Evolutionary conservation across 495 filamentous ascomycete genomes (phyloP), one percentile per base, ranked within the genome.

Genomic region (Astrocystis sublimbata): DNA sequence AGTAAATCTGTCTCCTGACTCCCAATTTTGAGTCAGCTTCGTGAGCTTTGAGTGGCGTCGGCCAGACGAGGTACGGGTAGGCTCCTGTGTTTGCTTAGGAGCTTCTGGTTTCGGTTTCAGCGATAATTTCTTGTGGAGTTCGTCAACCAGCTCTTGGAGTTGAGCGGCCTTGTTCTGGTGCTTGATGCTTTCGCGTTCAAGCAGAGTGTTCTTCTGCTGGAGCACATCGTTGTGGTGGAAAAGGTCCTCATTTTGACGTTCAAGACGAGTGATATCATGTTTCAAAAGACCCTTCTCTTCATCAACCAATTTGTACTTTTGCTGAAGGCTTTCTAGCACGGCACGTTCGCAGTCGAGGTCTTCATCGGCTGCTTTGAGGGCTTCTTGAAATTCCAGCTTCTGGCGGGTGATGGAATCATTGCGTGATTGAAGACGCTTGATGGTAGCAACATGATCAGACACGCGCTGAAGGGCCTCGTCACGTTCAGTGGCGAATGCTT

Each of bases 181-280:
- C 13, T 77, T 70, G n/a, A 62, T 62, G 24, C 50, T 65, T 41
- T 60, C 62, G 6, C 68, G 65, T 41, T 65, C 64, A 46, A 71
- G 66, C 33, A 70, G 66, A 45, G 74, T 65, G 38, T 80, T 73
- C 53, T 80, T 70, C 6, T 74, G 69, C 40, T 78, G 75, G 10
- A 81, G 70, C 56, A 66, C 67, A 63, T 79, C 77, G 70, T 77
- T 80, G 61, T 80, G 74, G 64, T 73, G 75, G 64, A 76, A 78
- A 35, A 81, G 78, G 21, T 62, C 70, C 17, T 81, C 78, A 52
- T 81, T 81, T 52, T 77, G 76, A 15, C 72, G 75, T 60, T 77
- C 78, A 41, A 81, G 71, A 64, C 75, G 75, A 12, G 68, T 64
- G 45, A 79, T 75, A 46, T 81, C 78, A 36, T 79, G 66, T 23